Base-by-base conservation (phyloP, 345 rosid species). In the Viola odorata region DNA sequence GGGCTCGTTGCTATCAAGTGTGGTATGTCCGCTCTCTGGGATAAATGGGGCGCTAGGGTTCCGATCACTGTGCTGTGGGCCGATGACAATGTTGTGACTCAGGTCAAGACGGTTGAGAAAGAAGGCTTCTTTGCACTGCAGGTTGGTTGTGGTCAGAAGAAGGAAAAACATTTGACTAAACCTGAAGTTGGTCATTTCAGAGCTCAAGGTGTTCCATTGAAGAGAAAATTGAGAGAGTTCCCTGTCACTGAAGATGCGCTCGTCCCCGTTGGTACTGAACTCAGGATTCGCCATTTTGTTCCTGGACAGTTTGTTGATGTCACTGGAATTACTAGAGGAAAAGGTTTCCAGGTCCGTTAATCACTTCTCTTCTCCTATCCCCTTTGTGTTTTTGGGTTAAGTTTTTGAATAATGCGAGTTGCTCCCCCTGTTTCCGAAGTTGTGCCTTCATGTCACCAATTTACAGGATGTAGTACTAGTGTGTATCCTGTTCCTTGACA, bases 131-230 rank as follows among this genome's bases (percentile, higher is more conserved):
- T 85, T 65, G 71, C 96, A 49, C 63, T 90, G 38, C 99, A 88
- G 97, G n/a, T 90, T 54, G 97, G 99, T 50, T 90, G 87, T 63
- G 95, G 96, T 63, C 95, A 88, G 69, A 94, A 94, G 89, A 94
- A 94, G 73, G 83, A 77, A 5, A 94, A 94, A 72, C 99, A 94
- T 76, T 82, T 94, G 80, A 86, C 83, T 0, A 90, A 83, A 77
- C 95, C 99, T 37, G 95, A 83, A 75, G 84, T 94, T 49, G 99
- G 97, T 45, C 99, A 94, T 83, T 94, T 90, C 67, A 88, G 99
- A 81, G 91, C 95, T 73, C 96, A 94, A 65, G 90, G 82, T 55
- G 99, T 90, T 76, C 89, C 95, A 3, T 73, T 94, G 75, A 86
- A 83, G 89, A 85, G 97, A 78, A 94, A 94, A 70, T 61, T 94